Evolutionary conservation across 1,139 yeast genomes (phyloP).

Genomic region (Diutina scorzettiae): DNA sequence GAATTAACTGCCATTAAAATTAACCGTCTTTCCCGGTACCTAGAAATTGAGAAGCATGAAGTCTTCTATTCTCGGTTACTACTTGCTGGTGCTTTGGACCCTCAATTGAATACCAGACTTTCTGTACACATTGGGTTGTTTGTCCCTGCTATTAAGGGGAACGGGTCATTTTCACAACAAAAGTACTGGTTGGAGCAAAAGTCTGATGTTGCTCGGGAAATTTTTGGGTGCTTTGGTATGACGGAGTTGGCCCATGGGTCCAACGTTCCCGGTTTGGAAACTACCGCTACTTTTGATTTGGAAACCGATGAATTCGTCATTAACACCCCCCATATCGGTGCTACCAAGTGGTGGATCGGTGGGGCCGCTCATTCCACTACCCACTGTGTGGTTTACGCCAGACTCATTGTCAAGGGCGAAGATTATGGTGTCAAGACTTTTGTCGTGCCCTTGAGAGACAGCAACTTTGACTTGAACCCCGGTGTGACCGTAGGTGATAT

Average conservation of each 20-base stretch:
- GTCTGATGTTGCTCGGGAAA: constrained; percentile 24
- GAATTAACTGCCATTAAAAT: constrained; percentile 32
- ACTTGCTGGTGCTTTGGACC: constrained; percentile 33
- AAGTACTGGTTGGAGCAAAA: constrained; percentile 64
- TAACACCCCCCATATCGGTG: constrained; percentile 38
- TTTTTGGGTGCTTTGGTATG: constrained; percentile 39
- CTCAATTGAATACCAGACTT: constrained; percentile 37
- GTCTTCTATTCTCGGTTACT: constrained; percentile 25
- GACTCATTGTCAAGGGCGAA: constrained; percentile 31
- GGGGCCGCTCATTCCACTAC: constrained; percentile 42
- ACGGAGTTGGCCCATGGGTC: constrained; percentile 41
- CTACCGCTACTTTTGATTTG: constrained; percentile 33
- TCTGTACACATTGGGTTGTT: constrained; percentile 41
- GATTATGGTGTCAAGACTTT: constrained; percentile 41
- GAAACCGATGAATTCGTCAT: constrained; percentile 31
- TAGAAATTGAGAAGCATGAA: constrained; percentile 28
- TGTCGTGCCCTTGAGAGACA: constrained; percentile 35
- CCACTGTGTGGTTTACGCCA: constrained; percentile 30
- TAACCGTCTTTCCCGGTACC: constrained; percentile 29
- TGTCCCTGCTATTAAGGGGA: constrained; percentile 34
- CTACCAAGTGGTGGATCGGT: constrained; percentile 43
- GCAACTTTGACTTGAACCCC: constrained; percentile 31
- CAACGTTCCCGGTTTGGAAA: constrained; percentile 34
- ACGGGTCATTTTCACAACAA: constrained; percentile 41
- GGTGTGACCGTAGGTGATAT: constrained; percentile 35